phyloP scores from a whole-genome alignment of 106 monocot genomes.

The Agapanthus africanus region DNA sequence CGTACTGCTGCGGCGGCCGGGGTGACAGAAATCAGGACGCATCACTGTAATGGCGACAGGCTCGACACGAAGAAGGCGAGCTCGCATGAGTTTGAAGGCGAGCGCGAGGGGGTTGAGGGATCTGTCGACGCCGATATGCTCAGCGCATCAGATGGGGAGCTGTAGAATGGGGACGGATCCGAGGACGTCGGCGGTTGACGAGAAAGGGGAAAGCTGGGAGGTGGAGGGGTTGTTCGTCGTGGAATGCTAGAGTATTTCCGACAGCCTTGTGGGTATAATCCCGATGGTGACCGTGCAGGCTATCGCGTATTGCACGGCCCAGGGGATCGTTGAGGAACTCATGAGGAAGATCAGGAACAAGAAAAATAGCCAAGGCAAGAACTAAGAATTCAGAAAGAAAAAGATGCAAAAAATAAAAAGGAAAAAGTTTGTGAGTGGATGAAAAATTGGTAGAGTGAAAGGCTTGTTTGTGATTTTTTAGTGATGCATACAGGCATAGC shows the following conservation, averaged over 20 bases:
- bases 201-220: conserved; percentile 58
- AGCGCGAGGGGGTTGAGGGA: conserved; percentile 14
- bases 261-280: conserved; percentile 71
- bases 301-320: conserved; percentile 64
- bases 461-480: too few species aligned
- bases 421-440: too few species aligned
- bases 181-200: conserved; percentile 25
- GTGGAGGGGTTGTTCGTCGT: conserved; percentile 58
- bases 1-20: conserved; percentile 62
- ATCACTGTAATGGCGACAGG: conserved; percentile 31
- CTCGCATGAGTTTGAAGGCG: conserved; percentile 29
- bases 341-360: conserved; percentile 17
- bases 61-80: conserved; percentile 25
- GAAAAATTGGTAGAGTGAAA: too few species aligned
- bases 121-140: conserved; percentile 25
- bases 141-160: conserved; percentile 88
- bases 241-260: conserved; percentile 53
- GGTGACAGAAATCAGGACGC: conserved; percentile 64
- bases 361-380: too few species aligned
- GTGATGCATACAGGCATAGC: too few species aligned
- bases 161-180: conserved; percentile 57
- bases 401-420: too few species aligned
- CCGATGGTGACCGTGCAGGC: conserved; percentile 82
- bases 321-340: conserved; percentile 24
- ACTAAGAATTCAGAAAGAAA: too few species aligned